Percentiles rank a stretch among this genome's conserved stretches.
These are phyloP conservation scores for Globisporangium okanoganense DNA, from an alignment of 352 stramenopile species.

Conservation along the genomic window DNA sequence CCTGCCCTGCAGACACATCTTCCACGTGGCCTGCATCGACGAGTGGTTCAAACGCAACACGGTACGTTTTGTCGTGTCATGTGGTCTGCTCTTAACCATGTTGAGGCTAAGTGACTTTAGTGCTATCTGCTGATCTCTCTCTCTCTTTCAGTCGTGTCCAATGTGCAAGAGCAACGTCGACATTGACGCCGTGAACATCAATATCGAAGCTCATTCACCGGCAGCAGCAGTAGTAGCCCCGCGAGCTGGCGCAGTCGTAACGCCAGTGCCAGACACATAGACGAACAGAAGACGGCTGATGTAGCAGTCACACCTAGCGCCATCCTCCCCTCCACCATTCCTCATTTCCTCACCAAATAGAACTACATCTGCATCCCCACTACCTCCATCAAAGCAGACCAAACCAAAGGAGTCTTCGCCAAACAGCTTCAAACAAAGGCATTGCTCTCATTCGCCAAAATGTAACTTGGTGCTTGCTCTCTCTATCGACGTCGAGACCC, in stretches of 20 bases:
- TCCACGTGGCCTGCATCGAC: conserved; percentile 88
- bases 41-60: conserved; percentile 87
- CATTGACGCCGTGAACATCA: conserved; percentile 41
- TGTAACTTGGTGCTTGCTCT: background rate
- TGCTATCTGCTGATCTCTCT: no score
- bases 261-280: conserved; percentile 18
- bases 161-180: conserved; percentile 84
- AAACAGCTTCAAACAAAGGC: background rate
- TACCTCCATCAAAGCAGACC: background rate
- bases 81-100: background rate
- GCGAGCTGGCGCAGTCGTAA: conserved; percentile 40
- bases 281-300: background rate
- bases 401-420: no score
- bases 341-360: background rate
- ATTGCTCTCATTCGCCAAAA: background rate
- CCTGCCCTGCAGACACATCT: conserved; percentile 84
- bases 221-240: background rate
- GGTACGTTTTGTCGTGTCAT: conserved; percentile 32
- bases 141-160: conserved; percentile 74
- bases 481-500: conserved; percentile 26
- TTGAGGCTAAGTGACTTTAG: no score
- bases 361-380: no score
- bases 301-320: background rate
- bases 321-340: background rate
- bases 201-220: conserved; percentile 21